These are phyloP conservation scores for Hippophae rhamnoides DNA, from an alignment of 306 rosid species.

Conservation along the genomic window DNA sequence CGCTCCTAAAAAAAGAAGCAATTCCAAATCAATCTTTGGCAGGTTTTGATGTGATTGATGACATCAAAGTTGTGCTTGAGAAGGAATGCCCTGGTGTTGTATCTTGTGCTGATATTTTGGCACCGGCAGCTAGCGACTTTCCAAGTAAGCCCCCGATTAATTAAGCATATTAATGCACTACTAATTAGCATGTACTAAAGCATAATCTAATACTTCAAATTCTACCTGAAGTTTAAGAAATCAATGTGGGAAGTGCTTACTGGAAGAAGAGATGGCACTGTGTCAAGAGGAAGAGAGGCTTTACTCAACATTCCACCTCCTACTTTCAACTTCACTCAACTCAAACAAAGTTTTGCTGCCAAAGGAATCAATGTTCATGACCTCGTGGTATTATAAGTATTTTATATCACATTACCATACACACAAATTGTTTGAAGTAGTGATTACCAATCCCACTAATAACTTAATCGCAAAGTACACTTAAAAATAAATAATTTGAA, in stretches of 20 bases:
- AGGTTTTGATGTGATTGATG: slow-evolving; percentile 45
- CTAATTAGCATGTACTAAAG: neutral
- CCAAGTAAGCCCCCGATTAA: slow-evolving; percentile 16
- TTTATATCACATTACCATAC: too few relatives aligned
- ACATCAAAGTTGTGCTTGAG: slow-evolving; percentile 35
- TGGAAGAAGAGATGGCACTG: slow-evolving; percentile 58
- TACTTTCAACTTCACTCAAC: slow-evolving; percentile 30
- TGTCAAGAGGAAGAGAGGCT: slow-evolving; percentile 20
- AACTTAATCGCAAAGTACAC: too few relatives aligned
- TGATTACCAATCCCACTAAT: too few relatives aligned
- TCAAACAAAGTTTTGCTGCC: slow-evolving; percentile 26
- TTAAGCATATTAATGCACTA: neutral
- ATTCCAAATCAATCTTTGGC: slow-evolving; percentile 30
- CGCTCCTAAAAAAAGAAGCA: slow-evolving; percentile 39
- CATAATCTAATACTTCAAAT: neutral
- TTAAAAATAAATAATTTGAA: too few relatives aligned
- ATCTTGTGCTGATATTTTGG: slow-evolving; percentile 53
- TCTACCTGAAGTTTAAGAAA: slow-evolving; percentile 19
- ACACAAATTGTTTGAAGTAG: too few relatives aligned
- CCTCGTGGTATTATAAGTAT: slow-evolving; percentile 55
- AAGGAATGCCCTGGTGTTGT: slow-evolving; percentile 35
- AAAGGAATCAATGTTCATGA: slow-evolving; percentile 35
- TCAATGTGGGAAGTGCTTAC: slow-evolving; percentile 48
- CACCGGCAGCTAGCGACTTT: slow-evolving; percentile 46
- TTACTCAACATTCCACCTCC: slow-evolving; percentile 35